Conservation (phyloP, 2,329 filamentous ascomycete genomes). For the Ceratocystis diversiconidia region DNA sequence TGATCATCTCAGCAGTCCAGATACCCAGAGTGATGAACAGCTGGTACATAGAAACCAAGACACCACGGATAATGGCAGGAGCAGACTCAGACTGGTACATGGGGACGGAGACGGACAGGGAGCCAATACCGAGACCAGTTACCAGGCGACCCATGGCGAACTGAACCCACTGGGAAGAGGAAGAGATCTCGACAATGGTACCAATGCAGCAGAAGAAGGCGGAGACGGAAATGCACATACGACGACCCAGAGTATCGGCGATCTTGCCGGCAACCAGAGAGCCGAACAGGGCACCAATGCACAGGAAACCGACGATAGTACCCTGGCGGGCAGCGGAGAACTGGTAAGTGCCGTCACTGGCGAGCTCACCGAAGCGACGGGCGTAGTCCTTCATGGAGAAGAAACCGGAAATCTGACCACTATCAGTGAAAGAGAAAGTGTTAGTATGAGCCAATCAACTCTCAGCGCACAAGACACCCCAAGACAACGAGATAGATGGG, state of each 20-base stretch:
- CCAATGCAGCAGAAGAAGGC: constrained; percentile 50
- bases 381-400: constrained; percentile 45
- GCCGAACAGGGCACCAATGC: constrained; percentile 45
- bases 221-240: constrained; percentile 46
- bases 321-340: constrained; percentile 49
- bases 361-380: constrained; percentile 36
- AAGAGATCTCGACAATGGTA: constrained; percentile 49
- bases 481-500: neutral
- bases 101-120: constrained; percentile 48
- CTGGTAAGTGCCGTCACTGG: constrained; percentile 26
- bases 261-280: constrained; percentile 45
- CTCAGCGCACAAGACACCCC: neutral
- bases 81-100: constrained; percentile 57
- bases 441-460: neutral
- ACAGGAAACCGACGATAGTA: constrained; percentile 48
- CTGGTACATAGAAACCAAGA: constrained; percentile 51
- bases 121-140: constrained; percentile 52
- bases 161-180: constrained; percentile 43
- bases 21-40: constrained; percentile 57
- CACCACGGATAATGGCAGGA: constrained; percentile 48
- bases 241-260: constrained; percentile 47
- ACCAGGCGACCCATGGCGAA: constrained; percentile 50
- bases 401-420: constrained; percentile 48
- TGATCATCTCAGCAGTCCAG: constrained; percentile 42
- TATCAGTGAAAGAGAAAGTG: constrained; percentile 20